Evolutionary conservation across 228 moss, liverwort and hornwort genomes (phyloP).

Genomic region (Sphagnum magellanicum): DNA sequence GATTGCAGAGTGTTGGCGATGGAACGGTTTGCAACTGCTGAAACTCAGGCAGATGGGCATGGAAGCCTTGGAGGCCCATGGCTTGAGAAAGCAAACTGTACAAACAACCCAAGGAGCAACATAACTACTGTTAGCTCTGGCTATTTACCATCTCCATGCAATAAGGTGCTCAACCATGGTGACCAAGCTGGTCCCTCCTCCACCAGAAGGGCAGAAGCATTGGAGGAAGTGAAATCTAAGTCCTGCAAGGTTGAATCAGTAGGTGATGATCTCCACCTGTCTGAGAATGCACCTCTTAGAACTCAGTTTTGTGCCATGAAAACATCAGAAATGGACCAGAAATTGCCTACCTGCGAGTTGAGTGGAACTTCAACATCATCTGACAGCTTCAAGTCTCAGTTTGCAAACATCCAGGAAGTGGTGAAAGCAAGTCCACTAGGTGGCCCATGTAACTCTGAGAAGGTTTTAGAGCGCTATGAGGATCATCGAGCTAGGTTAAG

Average conservation of each 20-base stretch:
- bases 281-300: slow-evolving; percentile 20
- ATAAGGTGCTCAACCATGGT: slow-evolving; percentile 10
- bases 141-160: slow-evolving; percentile 21
- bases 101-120: slow-evolving; percentile 33
- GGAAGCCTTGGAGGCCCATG: slow-evolving; percentile 41
- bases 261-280: slow-evolving; percentile 11
- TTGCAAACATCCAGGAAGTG: slow-evolving; percentile 20
- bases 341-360: slow-evolving; percentile 11
- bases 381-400: slow-evolving; percentile 27
- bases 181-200: slow-evolving; percentile 28
- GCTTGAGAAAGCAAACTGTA: neutral
- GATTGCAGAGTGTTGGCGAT: slow-evolving; percentile 30
- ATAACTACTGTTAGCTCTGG: slow-evolving; percentile 11
- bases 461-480: slow-evolving; percentile 9
- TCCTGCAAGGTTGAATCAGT: slow-evolving; percentile 11
- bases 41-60: slow-evolving; percentile 41
- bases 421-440: slow-evolving; percentile 10
- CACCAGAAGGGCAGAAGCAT: slow-evolving; percentile 18
- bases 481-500: slow-evolving; percentile 4
- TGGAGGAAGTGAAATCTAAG: slow-evolving; percentile 6
- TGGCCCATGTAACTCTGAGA: slow-evolving; percentile 14
- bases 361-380: slow-evolving; percentile 25
- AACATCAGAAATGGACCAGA: slow-evolving; percentile 18
- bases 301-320: slow-evolving; percentile 12
- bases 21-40: slow-evolving; percentile 25